phyloP scores from a whole-genome alignment of 1,139 yeast species.

The Magnusiomyces sp. region DNA sequence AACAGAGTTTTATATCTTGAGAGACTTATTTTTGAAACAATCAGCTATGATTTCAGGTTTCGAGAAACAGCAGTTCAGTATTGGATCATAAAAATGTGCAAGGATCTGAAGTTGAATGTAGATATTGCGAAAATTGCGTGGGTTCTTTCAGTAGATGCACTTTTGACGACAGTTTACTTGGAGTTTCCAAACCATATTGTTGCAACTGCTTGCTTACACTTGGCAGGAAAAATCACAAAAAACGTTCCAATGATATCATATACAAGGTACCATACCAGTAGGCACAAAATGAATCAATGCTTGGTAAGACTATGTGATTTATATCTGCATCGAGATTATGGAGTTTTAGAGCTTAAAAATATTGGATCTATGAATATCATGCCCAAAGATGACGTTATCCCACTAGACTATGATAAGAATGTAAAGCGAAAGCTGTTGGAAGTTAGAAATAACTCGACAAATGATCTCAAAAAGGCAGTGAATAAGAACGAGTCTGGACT shows the following conservation, averaged over 20 bases:
- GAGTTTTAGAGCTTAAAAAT: too few relatives aligned
- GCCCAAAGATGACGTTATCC: too few relatives aligned
- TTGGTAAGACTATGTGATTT: slow-evolving; percentile 54
- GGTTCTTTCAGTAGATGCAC: slow-evolving; percentile 66
- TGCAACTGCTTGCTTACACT: slow-evolving; percentile 56
- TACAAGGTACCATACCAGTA: slow-evolving; percentile 18
- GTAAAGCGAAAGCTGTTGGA: too few relatives aligned
- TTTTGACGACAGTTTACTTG: slow-evolving; percentile 61
- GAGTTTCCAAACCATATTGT: slow-evolving; percentile 74
- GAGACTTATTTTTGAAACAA: slow-evolving; percentile 63
- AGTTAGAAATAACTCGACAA: too few relatives aligned
- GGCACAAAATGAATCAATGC: slow-evolving; percentile 47
- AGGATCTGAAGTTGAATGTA: slow-evolving; percentile 35
- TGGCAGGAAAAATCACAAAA: slow-evolving; percentile 43
- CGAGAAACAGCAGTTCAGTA: slow-evolving; percentile 51
- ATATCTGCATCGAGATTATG: too few relatives aligned
- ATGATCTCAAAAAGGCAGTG: too few relatives aligned
- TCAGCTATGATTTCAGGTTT: slow-evolving; percentile 73
- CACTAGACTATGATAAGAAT: too few relatives aligned
- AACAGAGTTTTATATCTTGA: slow-evolving; percentile 35
- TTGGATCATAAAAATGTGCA: slow-evolving; percentile 58
- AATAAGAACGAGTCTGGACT: too few relatives aligned
- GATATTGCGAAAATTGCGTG: slow-evolving; percentile 45
- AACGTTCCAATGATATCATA: too few relatives aligned
- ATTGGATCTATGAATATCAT: too few relatives aligned